Conservation (phyloP, 2,329 filamentous ascomycete species). For the Cladosporium sp. region DNA sequence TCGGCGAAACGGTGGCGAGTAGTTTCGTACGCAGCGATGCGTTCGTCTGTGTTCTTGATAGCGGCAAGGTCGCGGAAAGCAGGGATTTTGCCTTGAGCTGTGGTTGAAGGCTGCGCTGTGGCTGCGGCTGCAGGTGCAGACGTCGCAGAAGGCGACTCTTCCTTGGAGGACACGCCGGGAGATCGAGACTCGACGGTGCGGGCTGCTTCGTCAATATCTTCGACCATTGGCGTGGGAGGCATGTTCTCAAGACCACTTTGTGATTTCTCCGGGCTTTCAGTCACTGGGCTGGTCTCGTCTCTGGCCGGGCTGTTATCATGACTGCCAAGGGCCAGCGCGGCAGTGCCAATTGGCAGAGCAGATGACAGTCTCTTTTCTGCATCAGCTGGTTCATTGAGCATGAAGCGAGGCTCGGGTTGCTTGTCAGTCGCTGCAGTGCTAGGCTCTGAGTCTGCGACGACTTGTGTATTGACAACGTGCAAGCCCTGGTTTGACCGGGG, state of each 20-base stretch:
- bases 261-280: slow-evolving; percentile 18
- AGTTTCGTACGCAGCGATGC: slow-evolving; percentile 69
- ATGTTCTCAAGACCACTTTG: slow-evolving; percentile 16
- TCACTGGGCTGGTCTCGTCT: slow-evolving; percentile 19
- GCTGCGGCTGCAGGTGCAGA: background rate
- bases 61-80: slow-evolving; percentile 75
- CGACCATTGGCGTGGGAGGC: slow-evolving; percentile 23
- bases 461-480: slow-evolving; percentile 39
- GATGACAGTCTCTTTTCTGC: background rate
- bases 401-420: background rate
- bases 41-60: slow-evolving; percentile 60
- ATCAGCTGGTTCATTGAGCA: slow-evolving; percentile 6
- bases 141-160: background rate
- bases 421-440: slow-evolving; percentile 7
- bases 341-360: background rate
- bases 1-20: slow-evolving; percentile 66
- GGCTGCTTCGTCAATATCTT: slow-evolving; percentile 4
- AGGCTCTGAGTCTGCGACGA: slow-evolving; percentile 10
- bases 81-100: slow-evolving; percentile 40
- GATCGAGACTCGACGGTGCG: background rate
- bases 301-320: background rate
- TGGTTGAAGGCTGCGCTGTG: background rate
- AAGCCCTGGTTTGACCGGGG: slow-evolving; percentile 30
- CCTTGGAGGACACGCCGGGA: background rate
- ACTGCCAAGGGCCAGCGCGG: background rate